Evolutionary conservation across 108 stramenopile species (phyloP), one percentile per base, ranked within the genome.

Genomic region (Fragilaria crotonensis): DNA sequence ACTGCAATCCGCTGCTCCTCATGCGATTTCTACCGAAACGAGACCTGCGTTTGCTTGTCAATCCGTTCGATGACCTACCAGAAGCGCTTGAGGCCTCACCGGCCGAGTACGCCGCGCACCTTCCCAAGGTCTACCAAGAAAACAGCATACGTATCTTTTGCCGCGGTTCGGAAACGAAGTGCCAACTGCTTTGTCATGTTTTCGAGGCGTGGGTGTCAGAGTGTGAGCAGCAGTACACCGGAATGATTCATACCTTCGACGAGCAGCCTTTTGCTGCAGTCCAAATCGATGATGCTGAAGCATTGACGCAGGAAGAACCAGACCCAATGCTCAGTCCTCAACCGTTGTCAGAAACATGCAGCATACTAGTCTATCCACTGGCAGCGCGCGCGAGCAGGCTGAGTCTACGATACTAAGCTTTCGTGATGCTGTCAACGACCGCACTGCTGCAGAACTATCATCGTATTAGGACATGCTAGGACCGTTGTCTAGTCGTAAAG

Each of bases 21-120:
- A 82, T 94, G 72, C 70, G 93, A 32, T 90, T 94, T 51, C 58
- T 87, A 5, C 48, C 56, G 26, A 85, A 84, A 66, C 55, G 28
- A 7, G 48, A 69, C 17, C 51, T 70, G 46, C 59, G 36, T 25
- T 62, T 53, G 31, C 62, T 79, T 2, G 29, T 28, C 32, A 67
- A 63, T 9, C 30, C 57, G 0, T 52, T 55, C 2, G 69, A 78
- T 1, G 63, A 72, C 7, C 54, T 85, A 19, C 84, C 81, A n/a
- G 57, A 53, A 9, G 89, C 85, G 7, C 33, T 60, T 14, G 56
- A 45, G 45, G 47, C 68, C 4, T 52, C 75, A 29, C 62, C 56
- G 14, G 33, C 45, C 11, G 60, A 70, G 30, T 65, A 70, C 25
- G 7, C 36, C 2, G 58, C 60, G 7, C 19, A 59, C 1, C 54